These are phyloP conservation scores for Hippophae tibetana DNA, from an alignment of 306 rosid genomes.

Conservation along the genomic window DNA sequence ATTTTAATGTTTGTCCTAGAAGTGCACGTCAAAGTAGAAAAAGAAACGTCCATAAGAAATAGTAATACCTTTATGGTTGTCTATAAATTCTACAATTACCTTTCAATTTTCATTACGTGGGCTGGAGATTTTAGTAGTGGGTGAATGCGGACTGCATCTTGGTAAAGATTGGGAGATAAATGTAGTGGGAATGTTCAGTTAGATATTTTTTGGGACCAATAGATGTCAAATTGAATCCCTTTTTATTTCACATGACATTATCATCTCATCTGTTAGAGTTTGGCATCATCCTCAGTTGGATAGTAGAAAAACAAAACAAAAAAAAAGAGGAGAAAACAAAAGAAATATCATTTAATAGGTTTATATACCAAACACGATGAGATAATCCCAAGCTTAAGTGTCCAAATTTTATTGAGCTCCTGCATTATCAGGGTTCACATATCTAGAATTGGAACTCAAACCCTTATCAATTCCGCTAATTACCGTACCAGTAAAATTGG, in stretches of 20 bases:
- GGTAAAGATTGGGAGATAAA: conserved; percentile 40
- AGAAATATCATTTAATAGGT: conserved; percentile 33
- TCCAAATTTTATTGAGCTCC: no score
- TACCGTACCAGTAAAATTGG: no score
- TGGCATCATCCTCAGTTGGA: conserved; percentile 55
- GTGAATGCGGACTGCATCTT: conserved; percentile 43
- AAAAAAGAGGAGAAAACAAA: conserved; percentile 4
- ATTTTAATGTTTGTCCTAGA: neutral
- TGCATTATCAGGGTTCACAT: no score
- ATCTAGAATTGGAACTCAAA: no score
- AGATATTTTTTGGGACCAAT: conserved; percentile 43
- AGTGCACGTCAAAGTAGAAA: neutral
- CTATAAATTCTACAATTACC: neutral
- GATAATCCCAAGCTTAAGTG: no score
- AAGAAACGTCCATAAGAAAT: neutral
- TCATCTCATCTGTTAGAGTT: conserved; percentile 31
- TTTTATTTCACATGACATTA: conserved; percentile 33
- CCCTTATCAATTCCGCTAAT: no score
- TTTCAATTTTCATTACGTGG: conserved; percentile 19
- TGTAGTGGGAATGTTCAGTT: conserved; percentile 42
- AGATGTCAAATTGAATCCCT: conserved; percentile 27
- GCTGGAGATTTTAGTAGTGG: conserved; percentile 33
- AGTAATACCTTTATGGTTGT: neutral
- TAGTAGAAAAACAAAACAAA: conserved; percentile 24
- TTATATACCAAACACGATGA: conserved; percentile 35